These are phyloP conservation scores for Trichomonas vaginalis DNA, from an alignment of 208 protist genomes.

Conservation along the genomic window DNA sequence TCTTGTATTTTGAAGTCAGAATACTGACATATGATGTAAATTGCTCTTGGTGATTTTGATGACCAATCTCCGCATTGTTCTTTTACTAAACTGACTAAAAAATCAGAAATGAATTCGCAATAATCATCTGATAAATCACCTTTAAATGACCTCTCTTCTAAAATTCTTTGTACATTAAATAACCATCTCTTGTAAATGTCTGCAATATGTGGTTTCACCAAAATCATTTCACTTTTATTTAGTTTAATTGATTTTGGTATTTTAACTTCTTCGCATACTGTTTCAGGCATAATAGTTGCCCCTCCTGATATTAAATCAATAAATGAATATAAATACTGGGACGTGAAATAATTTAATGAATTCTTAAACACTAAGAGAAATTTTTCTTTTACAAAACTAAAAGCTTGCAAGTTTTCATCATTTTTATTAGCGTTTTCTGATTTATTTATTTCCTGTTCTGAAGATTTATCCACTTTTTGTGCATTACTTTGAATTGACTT, in stretches of 20 bases:
- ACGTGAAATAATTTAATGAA: not conserved
- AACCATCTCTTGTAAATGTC: not conserved
- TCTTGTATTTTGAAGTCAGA: not conserved
- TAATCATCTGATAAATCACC: not conserved
- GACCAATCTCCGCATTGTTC: not conserved
- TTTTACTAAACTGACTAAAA: not conserved
- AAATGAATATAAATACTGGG: not conserved
- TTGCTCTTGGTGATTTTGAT: not conserved
- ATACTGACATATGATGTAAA: not conserved
- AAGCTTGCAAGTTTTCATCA: not conserved
- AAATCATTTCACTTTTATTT: not conserved
- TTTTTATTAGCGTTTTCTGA: no score
- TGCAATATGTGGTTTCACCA: not conserved
- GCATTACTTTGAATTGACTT: not conserved
- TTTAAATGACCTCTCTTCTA: not conserved
- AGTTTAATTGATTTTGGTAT: not conserved
- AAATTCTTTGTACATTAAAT: not conserved
- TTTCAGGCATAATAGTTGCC: not conserved
- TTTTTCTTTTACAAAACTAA: not conserved
- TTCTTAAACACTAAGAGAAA: not conserved
- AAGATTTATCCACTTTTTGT: no score
- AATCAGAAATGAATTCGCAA: not conserved
- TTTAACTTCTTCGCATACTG: not conserved
- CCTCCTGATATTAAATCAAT: not conserved
- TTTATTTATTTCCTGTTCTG: no score